Evolutionary conservation across 2,329 filamentous ascomycete genomes (phyloP).

Genomic region (Alternaria infectoria): DNA sequence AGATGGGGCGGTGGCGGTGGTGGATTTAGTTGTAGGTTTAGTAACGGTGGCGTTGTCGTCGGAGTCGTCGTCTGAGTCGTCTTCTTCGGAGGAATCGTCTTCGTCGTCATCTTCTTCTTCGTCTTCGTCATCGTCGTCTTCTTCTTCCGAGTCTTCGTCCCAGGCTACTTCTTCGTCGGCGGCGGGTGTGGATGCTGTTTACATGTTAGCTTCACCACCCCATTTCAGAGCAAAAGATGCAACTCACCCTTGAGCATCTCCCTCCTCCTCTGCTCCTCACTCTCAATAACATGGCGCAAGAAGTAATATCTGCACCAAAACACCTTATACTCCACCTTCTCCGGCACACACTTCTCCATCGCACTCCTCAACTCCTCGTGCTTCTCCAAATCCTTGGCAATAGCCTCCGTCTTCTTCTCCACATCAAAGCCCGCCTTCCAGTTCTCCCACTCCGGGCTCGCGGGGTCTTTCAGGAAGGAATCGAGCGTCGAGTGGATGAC

Average conservation of each 20-base stretch:
- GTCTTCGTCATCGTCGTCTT: slow-evolving; percentile 39
- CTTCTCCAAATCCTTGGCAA: slow-evolving; percentile 80
- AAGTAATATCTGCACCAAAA: slow-evolving; percentile 99
- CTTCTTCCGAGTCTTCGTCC: slow-evolving; percentile 74
- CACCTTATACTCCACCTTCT: slow-evolving; percentile 81
- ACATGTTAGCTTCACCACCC: neutral
- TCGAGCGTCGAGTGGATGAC: slow-evolving; percentile 88
- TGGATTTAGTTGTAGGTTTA: slow-evolving; percentile 25
- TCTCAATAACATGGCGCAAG: slow-evolving; percentile 88
- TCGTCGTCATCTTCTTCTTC: slow-evolving; percentile 36
- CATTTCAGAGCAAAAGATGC: fast-evolving
- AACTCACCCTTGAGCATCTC: slow-evolving; percentile 86
- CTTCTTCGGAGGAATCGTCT: slow-evolving; percentile 19
- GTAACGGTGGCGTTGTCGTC: slow-evolving; percentile 11
- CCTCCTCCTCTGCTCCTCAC: slow-evolving; percentile 84
- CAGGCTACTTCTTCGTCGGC: slow-evolving; percentile 75
- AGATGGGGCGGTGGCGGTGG: neutral
- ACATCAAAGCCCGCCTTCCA: slow-evolving; percentile 80
- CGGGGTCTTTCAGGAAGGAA: slow-evolving; percentile 80
- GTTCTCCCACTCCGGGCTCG: slow-evolving; percentile 72
- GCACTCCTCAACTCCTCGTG: slow-evolving; percentile 83
- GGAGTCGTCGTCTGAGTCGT: slow-evolving; percentile 16
- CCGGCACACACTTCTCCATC: slow-evolving; percentile 97
- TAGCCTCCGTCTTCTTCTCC: slow-evolving; percentile 82
- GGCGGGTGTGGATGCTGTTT: slow-evolving; percentile 64